Evolutionary conservation across 805 yeast species (phyloP), one percentile per base, ranked within the genome.

Genomic region (Suhomyces sp.): DNA sequence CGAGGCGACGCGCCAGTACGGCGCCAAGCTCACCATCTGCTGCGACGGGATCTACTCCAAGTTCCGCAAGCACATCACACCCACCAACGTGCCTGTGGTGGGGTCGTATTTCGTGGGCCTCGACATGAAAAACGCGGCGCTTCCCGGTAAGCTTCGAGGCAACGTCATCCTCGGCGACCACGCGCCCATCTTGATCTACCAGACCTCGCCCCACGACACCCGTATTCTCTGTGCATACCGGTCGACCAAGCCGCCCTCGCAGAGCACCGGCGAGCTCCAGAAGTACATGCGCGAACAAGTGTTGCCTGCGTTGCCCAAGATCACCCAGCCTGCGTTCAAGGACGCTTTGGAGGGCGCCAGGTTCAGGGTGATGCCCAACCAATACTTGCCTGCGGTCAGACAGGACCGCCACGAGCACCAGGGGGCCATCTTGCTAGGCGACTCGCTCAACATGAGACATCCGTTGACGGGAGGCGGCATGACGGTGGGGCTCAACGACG

Each of bases 401-500:
- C 92, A 90, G 65, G 76, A 74, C 27, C 56, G 51, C 22, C 76
- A 76, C 29, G 48, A 54, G 13, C 77, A 82, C 44, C 85, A 84
- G 9, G 99, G 99, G 10, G 73, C 90, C 46, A 76, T 94, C 36
- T 79, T 93, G 59, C 66, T 94, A 35, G 99, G 99, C 47, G 99
- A 94, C 68, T 89, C 99, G 1, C 78, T 92, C 60, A 94, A 94
- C 69, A 94, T 94, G 97, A 82, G 99, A 68, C 99, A 94, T 68
- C 99, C 99, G 26, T 80, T 94, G 56, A 94, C 98, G 1, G 99
- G 99, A 50, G 99, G 99, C 58, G 99, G 99, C 56, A 94, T 94
- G 99, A 91, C 98, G 24, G 99, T 94, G 44, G 97, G 97, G 2
- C 75, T 94, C 55, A 88, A 85, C 65, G 99, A 94, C 69, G 88